phyloP scores from a whole-genome alignment of 805 yeast genomes.

The Candida parachauliodes region DNA sequence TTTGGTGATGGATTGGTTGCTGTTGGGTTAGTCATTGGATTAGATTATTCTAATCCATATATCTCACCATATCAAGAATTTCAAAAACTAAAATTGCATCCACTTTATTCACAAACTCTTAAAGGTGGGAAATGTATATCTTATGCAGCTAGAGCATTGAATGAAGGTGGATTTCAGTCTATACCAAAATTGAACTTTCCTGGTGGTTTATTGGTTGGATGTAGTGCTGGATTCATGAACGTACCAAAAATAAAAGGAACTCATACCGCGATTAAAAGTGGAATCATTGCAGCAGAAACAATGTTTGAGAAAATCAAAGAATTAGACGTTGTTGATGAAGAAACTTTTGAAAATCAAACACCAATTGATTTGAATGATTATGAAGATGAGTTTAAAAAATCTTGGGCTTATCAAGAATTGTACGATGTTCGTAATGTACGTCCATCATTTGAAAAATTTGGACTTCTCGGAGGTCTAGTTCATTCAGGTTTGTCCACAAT shows the following conservation, averaged over 20 bases:
- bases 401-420: conserved; percentile 87
- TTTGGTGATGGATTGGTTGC: conserved; percentile 91
- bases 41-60: conserved; percentile 94
- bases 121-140: conserved; percentile 90
- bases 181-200: conserved; percentile 90
- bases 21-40: conserved; percentile 91
- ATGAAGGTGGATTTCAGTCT: conserved; percentile 95
- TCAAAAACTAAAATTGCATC: conserved; percentile 90
- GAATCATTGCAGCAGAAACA: conserved; percentile 89
- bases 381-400: conserved; percentile 60
- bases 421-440: conserved; percentile 84
- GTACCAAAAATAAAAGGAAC: conserved; percentile 98
- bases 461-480: conserved; percentile 74
- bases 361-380: conserved; percentile 52
- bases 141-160: conserved; percentile 93
- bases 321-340: conserved; percentile 45
- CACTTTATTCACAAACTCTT: conserved; percentile 68
- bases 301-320: conserved; percentile 45
- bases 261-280: conserved; percentile 95
- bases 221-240: conserved; percentile 94
- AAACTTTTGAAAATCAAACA: conserved; percentile 31
- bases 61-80: conserved; percentile 94
- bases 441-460: conserved; percentile 83
- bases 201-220: conserved; percentile 94
- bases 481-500: conserved; percentile 83